Percentiles rank a stretch among this genome's conserved stretches.
Conservation (phyloP, 495 filamentous ascomycete genomes). For the Chaetomidium leptoderma region DNA sequence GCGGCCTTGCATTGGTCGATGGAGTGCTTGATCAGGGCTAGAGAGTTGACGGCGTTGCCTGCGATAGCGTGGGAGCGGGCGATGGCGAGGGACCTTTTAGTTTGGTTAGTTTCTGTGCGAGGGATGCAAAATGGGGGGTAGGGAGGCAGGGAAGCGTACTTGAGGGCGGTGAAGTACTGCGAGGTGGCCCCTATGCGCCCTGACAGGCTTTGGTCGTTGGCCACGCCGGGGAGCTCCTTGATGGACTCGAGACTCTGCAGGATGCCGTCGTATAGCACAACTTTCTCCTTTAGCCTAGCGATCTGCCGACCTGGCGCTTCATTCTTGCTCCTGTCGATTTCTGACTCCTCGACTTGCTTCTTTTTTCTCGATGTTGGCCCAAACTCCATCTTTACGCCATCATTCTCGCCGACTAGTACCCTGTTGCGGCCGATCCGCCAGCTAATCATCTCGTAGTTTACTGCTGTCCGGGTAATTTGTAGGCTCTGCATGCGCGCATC, state of each 20-base stretch:
- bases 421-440: slow-evolving; percentile 94
- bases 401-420: slow-evolving; percentile 72
- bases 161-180: slow-evolving; percentile 82
- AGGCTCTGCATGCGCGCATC: slow-evolving; percentile 88
- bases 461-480: slow-evolving; percentile 85
- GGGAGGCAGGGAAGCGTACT: slow-evolving; percentile 45
- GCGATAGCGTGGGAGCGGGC: slow-evolving; percentile 77
- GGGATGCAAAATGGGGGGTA: background rate
- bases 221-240: slow-evolving; percentile 83
- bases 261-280: slow-evolving; percentile 89
- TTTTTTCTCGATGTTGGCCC: slow-evolving; percentile 40
- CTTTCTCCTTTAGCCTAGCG: slow-evolving; percentile 76
- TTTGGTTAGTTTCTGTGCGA: slow-evolving; percentile 11
- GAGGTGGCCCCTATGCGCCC: slow-evolving; percentile 71
- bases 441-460: slow-evolving; percentile 87
- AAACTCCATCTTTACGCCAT: slow-evolving; percentile 62
- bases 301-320: slow-evolving; percentile 63
- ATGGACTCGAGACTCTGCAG: slow-evolving; percentile 85
- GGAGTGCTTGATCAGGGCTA: slow-evolving; percentile 76
- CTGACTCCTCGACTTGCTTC: slow-evolving; percentile 38
- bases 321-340: slow-evolving; percentile 45
- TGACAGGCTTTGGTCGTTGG: slow-evolving; percentile 74
- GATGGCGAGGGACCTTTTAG: slow-evolving; percentile 70
- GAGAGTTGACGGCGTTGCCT: slow-evolving; percentile 67
- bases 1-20: slow-evolving; percentile 49